Conservation (phyloP, 352 stramenopile species). For the Saprolegnia diclina region DNA sequence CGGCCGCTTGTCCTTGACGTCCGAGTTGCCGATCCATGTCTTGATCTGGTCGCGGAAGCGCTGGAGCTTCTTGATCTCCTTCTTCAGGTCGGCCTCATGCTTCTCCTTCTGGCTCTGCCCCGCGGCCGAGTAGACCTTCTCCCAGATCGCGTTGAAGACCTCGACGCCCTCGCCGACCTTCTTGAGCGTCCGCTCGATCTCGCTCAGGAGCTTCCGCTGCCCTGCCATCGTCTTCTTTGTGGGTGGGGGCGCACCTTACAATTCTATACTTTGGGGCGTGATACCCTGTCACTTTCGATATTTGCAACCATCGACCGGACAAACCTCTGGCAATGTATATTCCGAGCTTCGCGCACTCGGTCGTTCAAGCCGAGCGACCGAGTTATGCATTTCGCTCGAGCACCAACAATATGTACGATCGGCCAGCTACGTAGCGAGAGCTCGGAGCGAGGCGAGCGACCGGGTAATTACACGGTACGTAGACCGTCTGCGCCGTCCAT, state of each 20-base stretch:
- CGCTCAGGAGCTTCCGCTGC: slow-evolving; percentile 84
- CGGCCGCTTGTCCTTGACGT: slow-evolving; percentile 97
- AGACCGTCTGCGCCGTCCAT: too few species aligned
- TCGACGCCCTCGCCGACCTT: slow-evolving; percentile 98
- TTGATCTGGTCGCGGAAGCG: slow-evolving; percentile 98
- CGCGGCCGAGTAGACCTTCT: slow-evolving; percentile 96
- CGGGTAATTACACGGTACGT: too few species aligned
- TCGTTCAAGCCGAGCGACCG: too few species aligned
- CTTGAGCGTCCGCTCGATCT: slow-evolving; percentile 99
- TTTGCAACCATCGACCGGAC: background rate
- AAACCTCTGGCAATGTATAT: background rate
- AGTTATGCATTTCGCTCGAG: too few species aligned
- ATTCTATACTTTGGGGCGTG: slow-evolving; percentile 9
- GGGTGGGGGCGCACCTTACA: slow-evolving; percentile 10
- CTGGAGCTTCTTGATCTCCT: slow-evolving; percentile 99
- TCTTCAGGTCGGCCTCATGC: slow-evolving; percentile 99
- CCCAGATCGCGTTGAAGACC: slow-evolving; percentile 99
- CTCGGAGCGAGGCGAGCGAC: too few species aligned
- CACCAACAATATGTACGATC: too few species aligned
- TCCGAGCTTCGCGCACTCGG: too few species aligned
- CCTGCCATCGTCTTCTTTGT: slow-evolving; percentile 53
- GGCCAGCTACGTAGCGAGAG: too few species aligned
- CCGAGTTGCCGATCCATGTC: slow-evolving; percentile 95
- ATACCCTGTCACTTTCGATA: slow-evolving; percentile 8
- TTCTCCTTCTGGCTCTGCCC: slow-evolving; percentile 99